These are phyloP conservation scores for Aspergillus melleus DNA, from an alignment of 2,329 filamentous ascomycete species.

Conservation along the genomic window DNA sequence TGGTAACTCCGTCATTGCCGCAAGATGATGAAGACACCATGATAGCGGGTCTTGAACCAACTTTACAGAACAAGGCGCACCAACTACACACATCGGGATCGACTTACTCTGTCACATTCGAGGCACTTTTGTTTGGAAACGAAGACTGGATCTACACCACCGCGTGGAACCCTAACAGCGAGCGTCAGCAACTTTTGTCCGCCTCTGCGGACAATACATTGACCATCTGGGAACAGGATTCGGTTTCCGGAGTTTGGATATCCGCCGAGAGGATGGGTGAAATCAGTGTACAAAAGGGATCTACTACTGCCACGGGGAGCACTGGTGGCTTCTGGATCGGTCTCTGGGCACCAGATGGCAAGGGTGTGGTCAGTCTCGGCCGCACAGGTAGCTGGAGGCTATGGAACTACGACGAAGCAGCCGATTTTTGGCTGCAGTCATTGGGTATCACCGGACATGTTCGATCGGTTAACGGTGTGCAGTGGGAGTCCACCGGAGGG, in stretches of 20 bases:
- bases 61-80: constrained; percentile 86
- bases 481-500: constrained; percentile 78
- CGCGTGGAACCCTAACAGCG: constrained; percentile 63
- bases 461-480: constrained; percentile 73
- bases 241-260: constrained; percentile 84
- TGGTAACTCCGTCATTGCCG: constrained; percentile 57
- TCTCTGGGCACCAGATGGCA: constrained; percentile 80
- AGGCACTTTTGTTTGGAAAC: constrained; percentile 88
- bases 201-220: constrained; percentile 95
- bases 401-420: constrained; percentile 66
- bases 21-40: constrained; percentile 37
- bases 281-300: constrained; percentile 91
- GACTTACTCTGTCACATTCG: constrained; percentile 83
- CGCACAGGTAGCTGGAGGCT: constrained; percentile 90
- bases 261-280: constrained; percentile 84
- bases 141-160: constrained; percentile 98
- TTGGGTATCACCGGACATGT: constrained; percentile 83
- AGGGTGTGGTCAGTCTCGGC: constrained; percentile 76
- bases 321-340: constrained; percentile 96
- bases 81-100: constrained; percentile 62
- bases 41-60: constrained; percentile 56
- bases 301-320: constrained; percentile 93
- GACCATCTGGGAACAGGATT: constrained; percentile 86
- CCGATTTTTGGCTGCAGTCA: constrained; percentile 72
- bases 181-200: constrained; percentile 72